Conservation (phyloP, 2,329 filamentous ascomycete genomes). For the Penicillium sp. region DNA sequence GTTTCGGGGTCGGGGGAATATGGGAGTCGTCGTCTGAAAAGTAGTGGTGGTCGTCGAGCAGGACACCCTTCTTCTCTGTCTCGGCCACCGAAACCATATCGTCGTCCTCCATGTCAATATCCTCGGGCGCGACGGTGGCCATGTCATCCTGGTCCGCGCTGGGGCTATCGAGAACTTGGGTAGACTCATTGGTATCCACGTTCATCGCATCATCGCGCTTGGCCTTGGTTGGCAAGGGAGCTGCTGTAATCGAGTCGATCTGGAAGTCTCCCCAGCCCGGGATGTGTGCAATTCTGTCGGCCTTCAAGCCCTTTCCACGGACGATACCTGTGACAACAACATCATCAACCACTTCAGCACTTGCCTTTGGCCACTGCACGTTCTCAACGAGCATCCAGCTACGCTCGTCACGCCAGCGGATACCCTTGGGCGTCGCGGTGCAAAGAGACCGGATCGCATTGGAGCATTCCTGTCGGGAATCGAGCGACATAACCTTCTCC, state of each 20-base stretch:
- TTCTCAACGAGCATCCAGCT: slow-evolving; percentile 94
- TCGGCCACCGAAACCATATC: slow-evolving; percentile 51
- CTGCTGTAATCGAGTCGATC: slow-evolving; percentile 79
- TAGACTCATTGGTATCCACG: slow-evolving; percentile 54
- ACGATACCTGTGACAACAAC: slow-evolving; percentile 80
- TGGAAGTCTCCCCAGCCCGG: slow-evolving; percentile 94
- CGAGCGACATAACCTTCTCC: slow-evolving; percentile 84
- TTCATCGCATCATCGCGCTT: slow-evolving; percentile 60
- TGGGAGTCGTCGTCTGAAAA: slow-evolving; percentile 80
- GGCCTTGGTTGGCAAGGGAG: slow-evolving; percentile 59
- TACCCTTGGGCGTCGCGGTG: slow-evolving; percentile 84
- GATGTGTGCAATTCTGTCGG: slow-evolving; percentile 82
- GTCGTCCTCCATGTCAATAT: slow-evolving; percentile 70
- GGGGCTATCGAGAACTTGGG: slow-evolving; percentile 62
- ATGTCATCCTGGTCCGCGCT: slow-evolving; percentile 78
- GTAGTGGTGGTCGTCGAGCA: slow-evolving; percentile 96
- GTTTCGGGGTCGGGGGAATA: slow-evolving; percentile 60
- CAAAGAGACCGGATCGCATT: slow-evolving; percentile 89
- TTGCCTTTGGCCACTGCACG: slow-evolving; percentile 63
- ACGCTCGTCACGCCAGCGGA: slow-evolving; percentile 91
- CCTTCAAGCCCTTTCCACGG: slow-evolving; percentile 79
- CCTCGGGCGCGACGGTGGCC: slow-evolving; percentile 79
- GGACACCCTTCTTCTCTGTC: slow-evolving; percentile 71
- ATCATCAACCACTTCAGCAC: slow-evolving; percentile 44
- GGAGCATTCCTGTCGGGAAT: slow-evolving; percentile 82